Evolutionary conservation across 768 basidiomycete species (phyloP), one percentile per base, ranked within the genome.

Genomic region (Psilocybe cubensis): DNA sequence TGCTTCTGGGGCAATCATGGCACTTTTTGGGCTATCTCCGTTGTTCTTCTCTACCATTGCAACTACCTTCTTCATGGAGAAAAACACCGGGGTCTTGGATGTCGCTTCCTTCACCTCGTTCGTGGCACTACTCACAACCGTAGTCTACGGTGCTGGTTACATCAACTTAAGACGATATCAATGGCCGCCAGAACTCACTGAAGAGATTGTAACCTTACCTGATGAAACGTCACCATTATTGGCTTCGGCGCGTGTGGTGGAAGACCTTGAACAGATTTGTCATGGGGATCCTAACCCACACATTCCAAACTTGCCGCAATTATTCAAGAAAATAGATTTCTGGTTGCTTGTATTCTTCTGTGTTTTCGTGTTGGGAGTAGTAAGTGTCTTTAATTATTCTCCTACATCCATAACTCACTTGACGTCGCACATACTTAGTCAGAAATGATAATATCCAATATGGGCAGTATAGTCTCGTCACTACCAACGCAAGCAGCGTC

Each of bases 371-470:
- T 74, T 89, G n/a, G 91, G 91, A 23, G 79, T 85, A 18, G 91
- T 92, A 65, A 14, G 41, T 18, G 27, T 52, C 25, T 42, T 28
- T 27, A 73, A 89, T 80, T 21, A n/a, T 8, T 49, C 35, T 60
- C 3, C 5, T 31, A 31, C 31, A 18, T 31, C 33, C 23, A 24
- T 18, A 25, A n/a, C 43, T 38, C 25, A 25, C 17, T 27, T 17
- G 44, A 18, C 38, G 41, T 40, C 25, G 2, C 31, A 4, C 3
- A 56, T 42, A 38, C 17, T 5, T 52, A 91, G 88, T 83, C 81
- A 44, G 91, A 92, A 69, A 92, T 91, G 90, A 79, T 94, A 20
- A 85, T 93, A 18, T 87, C 90, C 18, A 94, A 92, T 64, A 86
- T 94, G 45, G 91, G 90, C 33, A 85, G 88, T 1, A 88, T 93